These are phyloP conservation scores for Nitzschia sp. DNA, from an alignment of 108 stramenopile genomes.

Conservation along the genomic window DNA sequence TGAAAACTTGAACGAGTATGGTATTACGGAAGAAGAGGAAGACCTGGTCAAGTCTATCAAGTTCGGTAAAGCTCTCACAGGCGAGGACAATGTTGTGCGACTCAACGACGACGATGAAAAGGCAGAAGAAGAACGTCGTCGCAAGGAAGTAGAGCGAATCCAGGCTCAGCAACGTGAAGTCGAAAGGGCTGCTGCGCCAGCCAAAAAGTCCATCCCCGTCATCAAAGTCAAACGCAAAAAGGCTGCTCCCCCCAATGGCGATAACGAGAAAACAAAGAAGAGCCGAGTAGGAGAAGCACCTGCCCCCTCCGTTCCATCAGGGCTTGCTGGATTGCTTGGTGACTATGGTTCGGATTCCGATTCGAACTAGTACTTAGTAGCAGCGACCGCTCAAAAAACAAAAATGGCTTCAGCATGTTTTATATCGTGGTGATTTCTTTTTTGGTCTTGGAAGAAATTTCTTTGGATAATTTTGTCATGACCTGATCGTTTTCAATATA, in stretches of 20 bases:
- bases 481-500: slow-evolving; percentile 50
- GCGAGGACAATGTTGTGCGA: slow-evolving; percentile 27
- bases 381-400: too few species aligned
- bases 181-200: slow-evolving; percentile 3
- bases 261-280: slow-evolving; percentile 5
- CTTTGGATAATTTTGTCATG: neutral
- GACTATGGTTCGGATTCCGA: slow-evolving; percentile 57
- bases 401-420: too few species aligned
- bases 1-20: slow-evolving; percentile 64
- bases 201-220: slow-evolving; percentile 23
- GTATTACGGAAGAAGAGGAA: slow-evolving; percentile 76
- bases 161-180: slow-evolving; percentile 35
- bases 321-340: slow-evolving; percentile 60
- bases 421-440: neutral
- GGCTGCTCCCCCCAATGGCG: neutral
- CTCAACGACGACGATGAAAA: slow-evolving; percentile 69
- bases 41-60: slow-evolving; percentile 68
- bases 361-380: slow-evolving; percentile 8
- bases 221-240: slow-evolving; percentile 57
- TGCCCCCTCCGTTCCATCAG: neutral
- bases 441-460: slow-evolving; percentile 2
- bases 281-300: slow-evolving; percentile 4
- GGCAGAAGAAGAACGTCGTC: slow-evolving; percentile 52
- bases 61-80: slow-evolving; percentile 44
- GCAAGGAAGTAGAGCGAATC: slow-evolving; percentile 43